Evolutionary conservation across 1,139 yeast genomes (phyloP), one percentile per base, ranked within the genome.

Genomic region (Diutina neorugosa): DNA sequence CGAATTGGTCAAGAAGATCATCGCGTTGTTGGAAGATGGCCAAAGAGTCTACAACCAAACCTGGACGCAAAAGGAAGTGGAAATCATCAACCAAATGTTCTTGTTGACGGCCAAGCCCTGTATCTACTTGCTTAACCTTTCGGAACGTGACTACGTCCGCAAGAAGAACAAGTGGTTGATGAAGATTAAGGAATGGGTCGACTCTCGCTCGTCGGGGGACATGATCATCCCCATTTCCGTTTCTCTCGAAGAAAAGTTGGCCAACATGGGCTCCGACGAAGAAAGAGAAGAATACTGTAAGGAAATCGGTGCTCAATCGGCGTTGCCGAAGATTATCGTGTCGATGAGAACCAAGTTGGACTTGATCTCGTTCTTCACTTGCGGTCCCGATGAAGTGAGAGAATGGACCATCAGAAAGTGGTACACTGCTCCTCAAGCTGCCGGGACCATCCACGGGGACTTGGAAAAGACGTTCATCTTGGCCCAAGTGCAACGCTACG

Each of bases 181-280:
- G 58, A 83, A 78, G 68, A 91, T 93, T 70, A 93, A 93, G 77
- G 91, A 91, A 77, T 93, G 99, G 99, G 87, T 94, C 65, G 98
- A 94, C 73, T 74, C 76, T 62, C 77, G 81, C 77, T 91, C 97
- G 54, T 94, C 97, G 59, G 98, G 98, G 64, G 99, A 93, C 71
- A 69, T 85, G 59, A 87, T 93, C 65, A 89, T 93, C 61, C 99
- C 99, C 67, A 80, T 93, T 69, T 86, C 96, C 53, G 97, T 93
- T 55, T 85, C 85, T 58, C 79, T 89, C 61, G 99, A 93, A 78
- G 97, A 91, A 73, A 88, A 87, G 71, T 80, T 93, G 64, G 87
- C 98, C 51, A 83, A 78, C 61, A 82, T 93, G 93, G 93, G 77
- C 66, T 73, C 85, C 56, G 96, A 88, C 63, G 98, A 82, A 67